phyloP scores from a whole-genome alignment of 768 basidiomycete genomes.

The Tephrocybe rancida region DNA sequence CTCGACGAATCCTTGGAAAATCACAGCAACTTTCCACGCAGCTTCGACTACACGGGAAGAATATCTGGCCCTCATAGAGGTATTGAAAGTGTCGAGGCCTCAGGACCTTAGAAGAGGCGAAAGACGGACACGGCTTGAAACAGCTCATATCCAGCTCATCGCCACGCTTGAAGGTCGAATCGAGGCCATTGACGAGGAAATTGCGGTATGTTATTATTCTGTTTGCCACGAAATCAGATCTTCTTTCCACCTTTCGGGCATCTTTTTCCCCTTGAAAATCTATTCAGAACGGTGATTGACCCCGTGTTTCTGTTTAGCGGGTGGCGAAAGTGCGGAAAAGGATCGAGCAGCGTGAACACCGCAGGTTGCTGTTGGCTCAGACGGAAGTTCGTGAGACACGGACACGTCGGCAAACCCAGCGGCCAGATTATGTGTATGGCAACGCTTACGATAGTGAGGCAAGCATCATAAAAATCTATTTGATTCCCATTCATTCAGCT shows the following conservation, averaged over 20 bases:
- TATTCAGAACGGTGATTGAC: constrained; percentile 10
- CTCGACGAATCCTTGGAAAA: constrained; percentile 92
- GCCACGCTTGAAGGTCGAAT: constrained; percentile 63
- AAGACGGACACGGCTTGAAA: constrained; percentile 58
- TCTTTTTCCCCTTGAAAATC: constrained; percentile 7
- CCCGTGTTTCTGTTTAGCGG: constrained; percentile 48
- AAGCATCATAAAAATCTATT: constrained; percentile 31
- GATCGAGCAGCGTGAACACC: constrained; percentile 73
- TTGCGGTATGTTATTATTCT: constrained; percentile 56
- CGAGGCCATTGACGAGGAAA: constrained; percentile 67
- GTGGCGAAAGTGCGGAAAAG: constrained; percentile 70
- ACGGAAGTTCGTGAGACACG: constrained; percentile 80
- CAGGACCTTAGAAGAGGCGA: constrained; percentile 45
- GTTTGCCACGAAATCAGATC: constrained; percentile 1
- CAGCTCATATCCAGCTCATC: constrained; percentile 63
- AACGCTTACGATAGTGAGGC: constrained; percentile 68
- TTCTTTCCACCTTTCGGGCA: background rate
- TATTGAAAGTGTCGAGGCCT: constrained; percentile 56
- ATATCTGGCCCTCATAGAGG: constrained; percentile 65
- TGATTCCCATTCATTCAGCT: constrained; percentile 20
- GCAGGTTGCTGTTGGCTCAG: constrained; percentile 64
- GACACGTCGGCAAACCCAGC: constrained; percentile 70
- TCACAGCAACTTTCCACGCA: constrained; percentile 73
- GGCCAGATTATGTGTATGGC: constrained; percentile 82
- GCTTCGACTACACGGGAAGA: constrained; percentile 74